Percentiles rank a stretch among this genome's conserved stretches.
Conservation (phyloP, 306 rosid genomes). For the Trichosanthes truncata region DNA sequence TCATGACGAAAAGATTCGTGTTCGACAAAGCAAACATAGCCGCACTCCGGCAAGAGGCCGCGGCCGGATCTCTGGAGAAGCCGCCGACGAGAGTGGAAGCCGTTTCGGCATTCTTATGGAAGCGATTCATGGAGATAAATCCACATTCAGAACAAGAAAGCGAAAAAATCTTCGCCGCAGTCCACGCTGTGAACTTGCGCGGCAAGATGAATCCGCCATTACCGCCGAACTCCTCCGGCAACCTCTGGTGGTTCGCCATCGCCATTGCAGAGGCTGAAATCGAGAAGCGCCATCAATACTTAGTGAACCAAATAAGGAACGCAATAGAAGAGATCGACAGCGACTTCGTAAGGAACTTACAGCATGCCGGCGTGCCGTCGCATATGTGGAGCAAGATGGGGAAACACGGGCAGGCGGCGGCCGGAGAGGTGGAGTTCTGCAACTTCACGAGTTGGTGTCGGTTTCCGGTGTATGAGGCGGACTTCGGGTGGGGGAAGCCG, state of each 20-base stretch:
- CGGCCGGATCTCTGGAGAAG: neutral
- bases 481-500: constrained; percentile 39
- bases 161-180: neutral
- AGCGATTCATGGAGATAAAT: constrained; percentile 14
- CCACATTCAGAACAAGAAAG: neutral
- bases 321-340: neutral
- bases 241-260: constrained; percentile 3
- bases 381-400: neutral
- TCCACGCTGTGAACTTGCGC: constrained; percentile 23
- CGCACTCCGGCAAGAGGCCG: constrained; percentile 5
- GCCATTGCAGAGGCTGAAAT: neutral
- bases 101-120: constrained; percentile 23
- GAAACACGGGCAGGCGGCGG: neutral
- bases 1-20: constrained; percentile 14
- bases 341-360: neutral
- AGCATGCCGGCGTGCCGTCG: neutral
- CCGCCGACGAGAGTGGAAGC: constrained; percentile 28
- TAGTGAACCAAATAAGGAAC: constrained; percentile 13
- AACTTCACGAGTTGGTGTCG: constrained; percentile 19
- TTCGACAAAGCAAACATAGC: constrained; percentile 8
- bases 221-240: constrained; percentile 17
- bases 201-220: constrained; percentile 26
- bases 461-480: constrained; percentile 22
- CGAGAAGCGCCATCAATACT: neutral
- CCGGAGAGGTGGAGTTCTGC: constrained; percentile 13